These are phyloP conservation scores for Zizania palustris DNA, from an alignment of 202 grass and related monocot species.

Conservation along the genomic window DNA sequence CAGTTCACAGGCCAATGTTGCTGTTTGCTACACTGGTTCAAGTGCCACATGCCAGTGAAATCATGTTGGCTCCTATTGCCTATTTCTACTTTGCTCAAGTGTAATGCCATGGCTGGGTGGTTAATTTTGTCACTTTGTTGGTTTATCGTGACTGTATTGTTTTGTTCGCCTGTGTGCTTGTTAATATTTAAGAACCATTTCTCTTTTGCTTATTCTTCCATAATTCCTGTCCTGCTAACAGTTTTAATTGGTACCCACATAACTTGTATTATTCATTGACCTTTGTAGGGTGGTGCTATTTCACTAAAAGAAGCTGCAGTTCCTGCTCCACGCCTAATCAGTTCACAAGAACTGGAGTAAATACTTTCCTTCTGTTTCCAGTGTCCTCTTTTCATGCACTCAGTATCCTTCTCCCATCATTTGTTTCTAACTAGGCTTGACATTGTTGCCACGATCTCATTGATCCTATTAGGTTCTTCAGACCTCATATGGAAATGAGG, in stretches of 20 bases:
- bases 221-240: constrained; percentile 10
- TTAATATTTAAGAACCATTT: constrained; percentile 1
- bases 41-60: neutral
- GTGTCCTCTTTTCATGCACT: constrained; percentile 20
- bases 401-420: constrained; percentile 23
- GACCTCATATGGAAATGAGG: constrained; percentile 74
- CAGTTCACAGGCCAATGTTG: neutral
- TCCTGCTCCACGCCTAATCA: constrained; percentile 80
- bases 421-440: constrained; percentile 29
- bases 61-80: neutral
- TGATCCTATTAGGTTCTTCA: constrained; percentile 61
- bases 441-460: constrained; percentile 30
- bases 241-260: neutral
- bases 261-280: constrained; percentile 19
- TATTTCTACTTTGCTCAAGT: constrained; percentile 13
- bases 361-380: constrained; percentile 23
- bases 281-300: constrained; percentile 81
- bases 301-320: constrained; percentile 75
- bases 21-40: constrained; percentile 9
- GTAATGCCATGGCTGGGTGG: constrained; percentile 5
- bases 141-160: neutral
- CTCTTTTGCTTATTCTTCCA: neutral
- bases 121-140: neutral
- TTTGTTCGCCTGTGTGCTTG: constrained; percentile 31
- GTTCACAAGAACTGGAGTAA: constrained; percentile 93